These are phyloP conservation scores for Fraxinus paxiana DNA, from an alignment of 305 asterid genomes.

Conservation along the genomic window DNA sequence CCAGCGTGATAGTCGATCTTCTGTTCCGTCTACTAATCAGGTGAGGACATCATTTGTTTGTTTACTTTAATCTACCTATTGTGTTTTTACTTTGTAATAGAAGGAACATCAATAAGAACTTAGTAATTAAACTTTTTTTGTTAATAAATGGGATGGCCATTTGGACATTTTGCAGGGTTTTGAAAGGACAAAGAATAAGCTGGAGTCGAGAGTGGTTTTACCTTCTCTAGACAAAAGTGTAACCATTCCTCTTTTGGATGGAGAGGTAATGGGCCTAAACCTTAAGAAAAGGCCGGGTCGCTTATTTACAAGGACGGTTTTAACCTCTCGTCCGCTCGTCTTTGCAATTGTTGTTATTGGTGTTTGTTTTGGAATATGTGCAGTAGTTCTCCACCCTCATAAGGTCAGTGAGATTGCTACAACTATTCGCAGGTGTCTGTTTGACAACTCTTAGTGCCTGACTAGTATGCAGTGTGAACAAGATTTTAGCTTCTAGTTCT, in stretches of 20 bases:
- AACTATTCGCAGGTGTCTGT: conserved; percentile 62
- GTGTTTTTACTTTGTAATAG: background rate
- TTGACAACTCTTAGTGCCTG: conserved; percentile 32
- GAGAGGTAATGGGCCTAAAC: conserved; percentile 40
- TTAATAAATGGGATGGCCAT: conserved; percentile 6
- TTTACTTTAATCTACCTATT: background rate
- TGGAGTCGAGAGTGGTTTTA: conserved; percentile 14
- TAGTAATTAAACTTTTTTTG: background rate
- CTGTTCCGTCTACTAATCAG: conserved; percentile 29
- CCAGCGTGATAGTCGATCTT: conserved; percentile 20
- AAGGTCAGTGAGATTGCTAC: conserved; percentile 51
- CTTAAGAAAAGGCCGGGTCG: conserved; percentile 31
- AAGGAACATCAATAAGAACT: background rate
- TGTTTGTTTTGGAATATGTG: conserved; percentile 67
- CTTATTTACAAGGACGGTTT: conserved; percentile 21
- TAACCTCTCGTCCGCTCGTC: conserved; percentile 47
- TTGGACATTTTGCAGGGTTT: conserved; percentile 36
- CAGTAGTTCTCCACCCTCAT: conserved; percentile 59
- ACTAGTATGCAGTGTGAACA: background rate
- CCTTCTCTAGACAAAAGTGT: conserved; percentile 26
- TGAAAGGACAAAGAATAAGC: conserved; percentile 21
- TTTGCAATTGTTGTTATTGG: conserved; percentile 35
- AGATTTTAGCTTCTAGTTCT: background rate
- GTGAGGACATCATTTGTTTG: conserved; percentile 23
- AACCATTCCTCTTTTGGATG: conserved; percentile 46